Evolutionary conservation across 2,329 filamentous ascomycete genomes (phyloP), one percentile per base, ranked within the genome.

Genomic region (Penicillium janthinellum): DNA sequence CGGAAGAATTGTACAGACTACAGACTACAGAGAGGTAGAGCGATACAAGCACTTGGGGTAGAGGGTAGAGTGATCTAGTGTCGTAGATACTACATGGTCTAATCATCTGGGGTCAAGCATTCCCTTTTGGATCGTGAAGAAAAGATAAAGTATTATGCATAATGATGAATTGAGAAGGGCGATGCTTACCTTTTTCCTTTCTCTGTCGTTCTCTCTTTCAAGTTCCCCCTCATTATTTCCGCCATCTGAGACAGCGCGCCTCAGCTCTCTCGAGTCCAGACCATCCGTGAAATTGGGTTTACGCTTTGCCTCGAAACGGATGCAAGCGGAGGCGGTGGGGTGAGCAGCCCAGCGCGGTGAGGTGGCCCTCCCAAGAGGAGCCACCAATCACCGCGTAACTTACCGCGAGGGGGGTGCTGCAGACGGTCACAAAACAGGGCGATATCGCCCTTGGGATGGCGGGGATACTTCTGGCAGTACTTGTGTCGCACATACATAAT

Each of bases 271-370:
- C 45, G 52, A 58, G 61, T 59, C 61, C 61, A 63, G 61, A 61
- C 58, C 51, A 57, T 22, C 37, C 35, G 37, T 31, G 20, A 42
- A 22, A 45, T 62, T 56, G 60, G 54, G 54, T 62, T 62, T 12
- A 20, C 52, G 56, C 53, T 56, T 61, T 61, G 44, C 37, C 61
- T 61, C n/a, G 54, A 63, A 57, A 37, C 56, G 58, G 61, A 64
- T 52, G 59, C 42, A 62, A 58, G 59, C 59, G 62, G 62, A 64
- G 62, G 47, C 15, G 37, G 51, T 47, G 48, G 60, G 50, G 60
- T 34, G 54, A 14, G 37, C 45, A 41, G 45, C 11, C 20, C 45
- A 42, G 54, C 38, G 38, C 47, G 39, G 20, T 57, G 48, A 53
- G 49, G 28, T 39, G 49, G 39, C 20, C 39, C 52, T 45, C n/a